Conservation (phyloP, 176 grass and related monocot species). For the Triticum urartu region DNA sequence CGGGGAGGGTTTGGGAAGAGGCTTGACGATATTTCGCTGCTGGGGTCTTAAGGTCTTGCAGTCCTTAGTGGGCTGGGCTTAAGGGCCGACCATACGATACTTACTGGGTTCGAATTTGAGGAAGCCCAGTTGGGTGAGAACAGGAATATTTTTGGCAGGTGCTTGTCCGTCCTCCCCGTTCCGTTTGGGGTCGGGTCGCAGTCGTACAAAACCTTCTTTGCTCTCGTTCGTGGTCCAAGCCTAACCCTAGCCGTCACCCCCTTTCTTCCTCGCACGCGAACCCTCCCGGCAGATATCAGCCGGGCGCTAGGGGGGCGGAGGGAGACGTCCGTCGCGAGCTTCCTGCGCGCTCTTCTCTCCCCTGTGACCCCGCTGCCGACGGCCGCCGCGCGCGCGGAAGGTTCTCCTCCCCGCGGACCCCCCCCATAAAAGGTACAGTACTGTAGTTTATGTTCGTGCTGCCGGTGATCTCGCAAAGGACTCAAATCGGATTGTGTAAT, state of each 20-base stretch:
- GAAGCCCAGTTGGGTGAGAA: neutral
- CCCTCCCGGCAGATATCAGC: neutral
- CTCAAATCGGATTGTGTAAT: neutral
- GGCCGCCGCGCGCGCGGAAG: neutral
- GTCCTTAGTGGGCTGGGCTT: neutral
- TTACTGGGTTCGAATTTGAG: neutral
- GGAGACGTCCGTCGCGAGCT: no score
- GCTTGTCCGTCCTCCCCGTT: neutral
- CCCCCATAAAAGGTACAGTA: no score
- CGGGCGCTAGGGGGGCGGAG: no score
- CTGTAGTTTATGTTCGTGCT: no score
- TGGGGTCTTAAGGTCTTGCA: neutral
- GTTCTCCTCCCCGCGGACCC: no score
- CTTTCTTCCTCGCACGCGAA: neutral
- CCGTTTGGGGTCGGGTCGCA: neutral
- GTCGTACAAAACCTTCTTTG: neutral
- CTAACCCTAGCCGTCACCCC: neutral
- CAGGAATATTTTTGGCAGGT: neutral
- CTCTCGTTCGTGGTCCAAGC: neutral
- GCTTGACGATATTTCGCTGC: neutral
- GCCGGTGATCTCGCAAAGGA: no score
- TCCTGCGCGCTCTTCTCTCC: neutral
- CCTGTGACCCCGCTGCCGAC: neutral
- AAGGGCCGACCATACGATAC: no score
- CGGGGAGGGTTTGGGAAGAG: conserved; percentile 11